Base-by-base conservation (phyloP, 1,284 basidiomycete species). In the Ustilago nuda region DNA sequence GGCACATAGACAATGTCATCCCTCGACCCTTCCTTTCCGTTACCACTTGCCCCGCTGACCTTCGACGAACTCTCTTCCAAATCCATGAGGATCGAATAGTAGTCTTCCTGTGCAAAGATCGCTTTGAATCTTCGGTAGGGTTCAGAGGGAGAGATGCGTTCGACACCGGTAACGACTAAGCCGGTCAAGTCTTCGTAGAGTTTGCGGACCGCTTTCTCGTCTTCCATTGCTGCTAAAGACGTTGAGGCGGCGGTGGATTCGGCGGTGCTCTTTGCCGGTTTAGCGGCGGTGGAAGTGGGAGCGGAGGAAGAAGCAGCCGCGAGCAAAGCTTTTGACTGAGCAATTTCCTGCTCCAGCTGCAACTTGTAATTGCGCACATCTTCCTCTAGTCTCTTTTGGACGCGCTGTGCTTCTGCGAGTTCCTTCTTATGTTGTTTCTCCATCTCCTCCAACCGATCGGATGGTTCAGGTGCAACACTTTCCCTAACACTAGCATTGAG, bases 121-220 rank as follows among this genome's bases (percentile, higher is more conserved):
- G 76, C 69, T 41, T 78, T 75, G 73, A 78, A 85, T 9, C 78
- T 58, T 2, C 73, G 64, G 19, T 65, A 63, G 12, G 58, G 52
- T 5, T 66, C 36, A 11, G 41, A 19, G 1, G 58, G 2, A 12
- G 78, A 70, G 43, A 68, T 66, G 45, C 58, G 51, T 41, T 80
- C 80, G 17, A 82, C 76, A 6, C 78, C 73, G 12, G 69, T 77
- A 15, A 85, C 62, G 30, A 81, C 76, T 19, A 85, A 62, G 5
- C 84, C 84, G 9, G 84, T 85, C 9, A 85, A 67, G 37, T 85
- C 84, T 59, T 85, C 84, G 72, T 85, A 85, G 39, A 85, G 73
- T 45, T 78, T 76, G 12, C 83, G 79, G 8, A 85, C 67, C 2
- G 83, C 82, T 45, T 72, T 72, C 33, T 82, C 78, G 58, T 82